A percentile compares a stretch with the other conserved stretches of the same genome.
Evolutionary conservation across 1,139 yeast species (phyloP).

Genomic region (Diutina pseudorugosa): DNA sequence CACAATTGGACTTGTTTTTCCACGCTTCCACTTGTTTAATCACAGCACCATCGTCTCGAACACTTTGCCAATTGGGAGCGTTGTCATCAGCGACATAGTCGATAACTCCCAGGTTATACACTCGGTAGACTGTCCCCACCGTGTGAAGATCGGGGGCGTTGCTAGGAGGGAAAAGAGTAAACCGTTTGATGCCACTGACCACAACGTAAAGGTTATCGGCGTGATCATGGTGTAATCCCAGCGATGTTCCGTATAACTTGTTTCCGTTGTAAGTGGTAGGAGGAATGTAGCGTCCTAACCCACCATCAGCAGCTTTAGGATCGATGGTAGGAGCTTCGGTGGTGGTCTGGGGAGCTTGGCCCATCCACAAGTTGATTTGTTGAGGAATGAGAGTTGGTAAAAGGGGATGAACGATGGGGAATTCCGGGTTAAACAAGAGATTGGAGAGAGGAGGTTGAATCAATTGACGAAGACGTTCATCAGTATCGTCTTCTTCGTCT

Average conservation of each 20-base stretch:
- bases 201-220: slow-evolving; percentile 62
- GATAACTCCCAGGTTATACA: slow-evolving; percentile 52
- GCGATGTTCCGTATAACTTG: slow-evolving; percentile 34
- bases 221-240: slow-evolving; percentile 76
- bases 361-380: slow-evolving; percentile 68
- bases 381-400: slow-evolving; percentile 41
- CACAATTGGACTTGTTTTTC: too few species aligned
- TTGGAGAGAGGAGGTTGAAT: slow-evolving; percentile 53
- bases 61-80: slow-evolving; percentile 46
- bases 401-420: slow-evolving; percentile 33
- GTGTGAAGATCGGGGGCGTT: slow-evolving; percentile 48
- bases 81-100: slow-evolving; percentile 41
- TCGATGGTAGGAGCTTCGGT: neutral
- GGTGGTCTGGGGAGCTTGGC: slow-evolving; percentile 16
- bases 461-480: slow-evolving; percentile 26
- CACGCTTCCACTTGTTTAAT: slow-evolving; percentile 15
- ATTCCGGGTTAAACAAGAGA: slow-evolving; percentile 13
- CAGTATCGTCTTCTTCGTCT: slow-evolving; percentile 8
- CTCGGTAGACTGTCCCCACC: slow-evolving; percentile 39
- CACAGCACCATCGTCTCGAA: slow-evolving; percentile 54
- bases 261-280: neutral
- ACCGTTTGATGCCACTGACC: slow-evolving; percentile 48
- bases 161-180: slow-evolving; percentile 51
- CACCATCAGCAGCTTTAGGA: neutral
- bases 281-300: neutral